Evolutionary conservation across 192 early-diverging fungal species (phyloP).

Genomic region (Coemansia aciculifera): DNA sequence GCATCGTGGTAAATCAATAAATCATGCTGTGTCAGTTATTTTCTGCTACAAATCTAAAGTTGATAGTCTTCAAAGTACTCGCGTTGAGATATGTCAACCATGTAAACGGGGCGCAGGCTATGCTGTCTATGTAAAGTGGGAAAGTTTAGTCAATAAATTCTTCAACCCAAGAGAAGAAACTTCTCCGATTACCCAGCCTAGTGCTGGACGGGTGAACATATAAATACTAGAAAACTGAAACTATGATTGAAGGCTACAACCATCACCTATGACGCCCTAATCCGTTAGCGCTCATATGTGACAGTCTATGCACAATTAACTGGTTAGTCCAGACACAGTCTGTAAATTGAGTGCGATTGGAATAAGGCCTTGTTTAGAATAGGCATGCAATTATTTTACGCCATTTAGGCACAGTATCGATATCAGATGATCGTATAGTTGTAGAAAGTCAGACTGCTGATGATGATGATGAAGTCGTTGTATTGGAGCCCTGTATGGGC

Average conservation of each 20-base stretch:
- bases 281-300: no score
- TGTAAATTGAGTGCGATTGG: background rate
- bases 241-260: no score
- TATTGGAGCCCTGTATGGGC: no score
- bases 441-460: no score
- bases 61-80: background rate
- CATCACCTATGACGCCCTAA: no score
- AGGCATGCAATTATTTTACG: background rate
- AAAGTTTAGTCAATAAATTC: no score
- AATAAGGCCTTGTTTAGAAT: background rate
- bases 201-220: no score
- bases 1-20: background rate
- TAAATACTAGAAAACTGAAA: no score
- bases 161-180: no score
- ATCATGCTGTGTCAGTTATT: background rate
- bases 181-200: no score
- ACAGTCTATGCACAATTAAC: background rate
- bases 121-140: no score
- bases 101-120: background rate
- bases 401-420: background rate
- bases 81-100: background rate
- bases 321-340: background rate
- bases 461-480: no score
- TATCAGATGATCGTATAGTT: background rate
- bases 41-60: background rate